Conservation (phyloP, 805 yeast genomes). For the Myxozyma lipomycoides region DNA sequence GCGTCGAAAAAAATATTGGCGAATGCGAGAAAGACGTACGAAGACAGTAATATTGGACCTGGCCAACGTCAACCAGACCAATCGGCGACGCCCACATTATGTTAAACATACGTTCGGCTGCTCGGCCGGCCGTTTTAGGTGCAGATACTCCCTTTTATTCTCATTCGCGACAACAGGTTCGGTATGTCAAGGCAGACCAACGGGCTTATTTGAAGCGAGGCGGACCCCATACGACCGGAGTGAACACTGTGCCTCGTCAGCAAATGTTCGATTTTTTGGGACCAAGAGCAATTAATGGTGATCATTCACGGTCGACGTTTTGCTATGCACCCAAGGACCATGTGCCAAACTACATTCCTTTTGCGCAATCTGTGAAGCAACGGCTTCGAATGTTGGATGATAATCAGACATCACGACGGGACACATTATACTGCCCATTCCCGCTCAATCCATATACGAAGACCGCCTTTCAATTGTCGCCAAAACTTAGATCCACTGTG, state of each 20-base stretch:
- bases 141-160: background rate
- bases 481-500: slow-evolving; percentile 57
- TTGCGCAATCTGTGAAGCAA: slow-evolving; percentile 1
- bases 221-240: background rate
- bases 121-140: background rate
- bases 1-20: no score
- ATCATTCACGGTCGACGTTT: slow-evolving; percentile 11
- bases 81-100: no score
- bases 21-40: no score
- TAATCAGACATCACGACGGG: background rate
- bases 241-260: slow-evolving; percentile 14
- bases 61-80: no score
- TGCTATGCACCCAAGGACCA: slow-evolving; percentile 27
- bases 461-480: slow-evolving; percentile 60
- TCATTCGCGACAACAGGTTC: background rate
- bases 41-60: no score
- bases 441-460: slow-evolving; percentile 67
- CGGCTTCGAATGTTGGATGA: background rate
- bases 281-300: slow-evolving; percentile 26
- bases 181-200: slow-evolving; percentile 3
- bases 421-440: slow-evolving; percentile 57
- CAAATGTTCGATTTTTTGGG: slow-evolving; percentile 29
- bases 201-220: slow-evolving; percentile 8
- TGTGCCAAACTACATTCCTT: slow-evolving; percentile 26
- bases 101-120: background rate